Percentiles rank a stretch among this genome's conserved stretches.
These are phyloP conservation scores for Ogataea degrootiae DNA, from an alignment of 805 yeast species.

Conservation along the genomic window DNA sequence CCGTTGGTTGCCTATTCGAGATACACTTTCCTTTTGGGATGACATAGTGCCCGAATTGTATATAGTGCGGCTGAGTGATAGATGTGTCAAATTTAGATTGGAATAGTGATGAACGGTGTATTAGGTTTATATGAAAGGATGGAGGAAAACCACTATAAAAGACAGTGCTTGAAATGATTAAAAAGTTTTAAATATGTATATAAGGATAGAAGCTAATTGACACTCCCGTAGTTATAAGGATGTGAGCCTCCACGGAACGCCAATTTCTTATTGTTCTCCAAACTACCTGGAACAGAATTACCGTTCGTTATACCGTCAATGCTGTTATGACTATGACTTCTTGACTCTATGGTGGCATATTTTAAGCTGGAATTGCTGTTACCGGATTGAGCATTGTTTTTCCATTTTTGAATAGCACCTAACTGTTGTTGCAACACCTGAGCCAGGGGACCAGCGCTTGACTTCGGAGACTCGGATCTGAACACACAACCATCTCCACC, in stretches of 20 bases:
- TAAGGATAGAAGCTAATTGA: not conserved
- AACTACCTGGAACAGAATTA: too few relatives aligned
- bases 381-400: not conserved
- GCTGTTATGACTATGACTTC: too few relatives aligned
- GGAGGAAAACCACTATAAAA: not conserved
- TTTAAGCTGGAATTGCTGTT: too few relatives aligned
- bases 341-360: too few relatives aligned
- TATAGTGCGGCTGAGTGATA: too few relatives aligned
- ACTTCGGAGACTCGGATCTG: constrained; percentile 2
- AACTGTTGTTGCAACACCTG: not conserved
- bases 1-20: too few relatives aligned
- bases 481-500: constrained; percentile 2
- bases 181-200: not conserved
- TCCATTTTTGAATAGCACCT: not conserved
- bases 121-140: too few relatives aligned
- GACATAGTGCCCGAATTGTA: too few relatives aligned
- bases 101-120: too few relatives aligned
- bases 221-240: constrained; percentile 1
- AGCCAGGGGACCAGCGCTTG: not conserved
- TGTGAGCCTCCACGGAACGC: not conserved
- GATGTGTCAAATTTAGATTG: too few relatives aligned
- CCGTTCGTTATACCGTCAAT: too few relatives aligned
- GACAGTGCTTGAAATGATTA: not conserved
- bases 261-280: not conserved
- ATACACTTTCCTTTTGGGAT: too few relatives aligned